Percentiles rank a stretch among this genome's conserved stretches.
These are phyloP conservation scores for Fragaria vesca DNA, from an alignment of 306 rosid genomes.

Conservation along the genomic window DNA sequence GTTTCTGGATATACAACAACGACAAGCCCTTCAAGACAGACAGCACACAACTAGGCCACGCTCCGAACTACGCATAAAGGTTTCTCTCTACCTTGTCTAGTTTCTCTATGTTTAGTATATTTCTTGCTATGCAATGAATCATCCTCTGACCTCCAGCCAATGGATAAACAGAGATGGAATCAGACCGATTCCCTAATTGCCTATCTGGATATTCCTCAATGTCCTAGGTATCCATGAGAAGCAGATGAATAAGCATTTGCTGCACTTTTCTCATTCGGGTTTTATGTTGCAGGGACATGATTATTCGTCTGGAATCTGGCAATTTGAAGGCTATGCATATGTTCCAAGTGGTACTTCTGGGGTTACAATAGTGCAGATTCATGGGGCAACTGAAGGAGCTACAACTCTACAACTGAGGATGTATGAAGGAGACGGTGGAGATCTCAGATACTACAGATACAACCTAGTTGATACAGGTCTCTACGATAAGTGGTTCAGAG, in stretches of 20 bases:
- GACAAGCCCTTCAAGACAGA: conserved; percentile 8
- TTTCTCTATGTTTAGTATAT: background rate
- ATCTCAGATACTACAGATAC: conserved; percentile 23
- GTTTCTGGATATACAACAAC: conserved; percentile 15
- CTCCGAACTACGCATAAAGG: background rate
- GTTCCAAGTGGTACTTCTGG: conserved; percentile 11
- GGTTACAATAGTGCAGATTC: conserved; percentile 27
- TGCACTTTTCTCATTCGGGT: too few relatives aligned
- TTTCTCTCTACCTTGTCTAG: background rate
- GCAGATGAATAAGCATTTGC: too few relatives aligned
- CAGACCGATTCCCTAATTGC: too few relatives aligned
- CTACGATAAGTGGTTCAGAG: conserved; percentile 36
- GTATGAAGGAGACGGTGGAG: conserved; percentile 28
- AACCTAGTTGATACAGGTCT: conserved; percentile 22
- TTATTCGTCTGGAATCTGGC: conserved; percentile 28
- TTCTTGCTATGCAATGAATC: background rate
- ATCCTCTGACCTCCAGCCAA: too few relatives aligned
- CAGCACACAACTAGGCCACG: background rate
- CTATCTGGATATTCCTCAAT: too few relatives aligned
- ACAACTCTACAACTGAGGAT: conserved; percentile 27
- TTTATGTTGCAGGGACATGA: conserved; percentile 11
- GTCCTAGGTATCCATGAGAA: too few relatives aligned
- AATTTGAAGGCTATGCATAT: conserved; percentile 23
- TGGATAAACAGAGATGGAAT: too few relatives aligned
- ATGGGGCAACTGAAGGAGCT: conserved; percentile 32